Evolutionary conservation across 1,139 yeast species (phyloP).

Genomic region (Lodderomyces orthopsilosis): DNA sequence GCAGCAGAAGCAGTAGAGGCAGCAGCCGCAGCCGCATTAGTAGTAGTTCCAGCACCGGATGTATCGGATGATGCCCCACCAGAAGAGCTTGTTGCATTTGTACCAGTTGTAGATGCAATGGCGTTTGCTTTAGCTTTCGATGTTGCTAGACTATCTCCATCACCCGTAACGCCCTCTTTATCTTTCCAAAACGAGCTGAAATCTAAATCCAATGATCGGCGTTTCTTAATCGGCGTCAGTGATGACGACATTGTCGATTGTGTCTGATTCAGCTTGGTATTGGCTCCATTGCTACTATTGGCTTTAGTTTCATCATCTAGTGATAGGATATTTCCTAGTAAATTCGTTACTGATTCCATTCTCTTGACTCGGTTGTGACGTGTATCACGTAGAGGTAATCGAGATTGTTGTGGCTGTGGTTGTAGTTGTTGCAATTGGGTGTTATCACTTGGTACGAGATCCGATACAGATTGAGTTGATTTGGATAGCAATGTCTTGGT

Average conservation of each 20-base stretch:
- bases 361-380: neutral
- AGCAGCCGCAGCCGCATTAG: neutral
- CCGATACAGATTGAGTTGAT: neutral
- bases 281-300: constrained; percentile 2
- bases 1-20: constrained; percentile 1
- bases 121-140: neutral
- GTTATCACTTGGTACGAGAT: neutral
- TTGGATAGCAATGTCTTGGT: constrained; percentile 1
- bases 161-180: neutral
- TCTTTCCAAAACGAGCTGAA: constrained; percentile 18
- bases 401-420: neutral
- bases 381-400: neutral
- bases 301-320: constrained; percentile 13
- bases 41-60: neutral
- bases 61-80: neutral
- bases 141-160: neutral
- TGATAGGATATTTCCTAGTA: constrained; percentile 27
- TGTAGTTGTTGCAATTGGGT: neutral
- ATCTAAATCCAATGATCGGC: constrained; percentile 16
- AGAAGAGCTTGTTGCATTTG: neutral
- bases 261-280: neutral
- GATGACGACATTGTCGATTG: neutral
- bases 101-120: constrained; percentile 1
- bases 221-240: neutral
- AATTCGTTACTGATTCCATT: constrained; percentile 32